Conservation (phyloP, 2,329 filamentous ascomycete species). For the Diatrype stigma region DNA sequence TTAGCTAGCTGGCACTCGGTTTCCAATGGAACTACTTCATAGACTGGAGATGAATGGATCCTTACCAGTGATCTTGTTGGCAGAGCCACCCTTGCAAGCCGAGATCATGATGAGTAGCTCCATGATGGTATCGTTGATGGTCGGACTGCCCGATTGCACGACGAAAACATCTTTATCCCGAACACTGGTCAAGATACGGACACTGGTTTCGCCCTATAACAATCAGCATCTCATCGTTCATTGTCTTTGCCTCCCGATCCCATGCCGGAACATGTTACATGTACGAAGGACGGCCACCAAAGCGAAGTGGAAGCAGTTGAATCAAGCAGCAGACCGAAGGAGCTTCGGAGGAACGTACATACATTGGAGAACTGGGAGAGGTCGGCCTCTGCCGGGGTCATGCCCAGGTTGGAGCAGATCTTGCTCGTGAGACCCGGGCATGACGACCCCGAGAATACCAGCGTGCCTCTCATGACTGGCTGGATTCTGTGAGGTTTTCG, state of each 20-base stretch:
- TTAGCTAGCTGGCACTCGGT: conserved; percentile 10
- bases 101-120: conserved; percentile 99
- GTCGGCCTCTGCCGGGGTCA: conserved; percentile 60
- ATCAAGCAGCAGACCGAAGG: conserved; percentile 9
- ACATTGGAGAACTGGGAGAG: conserved; percentile 69
- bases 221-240: conserved; percentile 7
- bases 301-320: conserved; percentile 14
- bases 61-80: conserved; percentile 92
- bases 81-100: conserved; percentile 95
- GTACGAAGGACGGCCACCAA: neutral
- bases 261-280: neutral
- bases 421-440: conserved; percentile 61
- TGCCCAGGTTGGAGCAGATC: conserved; percentile 66
- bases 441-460: conserved; percentile 65
- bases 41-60: too few relatives aligned
- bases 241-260: neutral
- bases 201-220: conserved; percentile 62
- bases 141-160: conserved; percentile 90
- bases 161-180: conserved; percentile 99
- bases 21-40: neutral
- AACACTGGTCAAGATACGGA: conserved; percentile 69
- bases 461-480: conserved; percentile 57
- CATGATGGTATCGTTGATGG: conserved; percentile 99
- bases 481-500: conserved; percentile 24
- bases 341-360: conserved; percentile 29